These are phyloP conservation scores for Eucalyptus caleyi DNA, from an alignment of 345 rosid species.

Conservation along the genomic window DNA sequence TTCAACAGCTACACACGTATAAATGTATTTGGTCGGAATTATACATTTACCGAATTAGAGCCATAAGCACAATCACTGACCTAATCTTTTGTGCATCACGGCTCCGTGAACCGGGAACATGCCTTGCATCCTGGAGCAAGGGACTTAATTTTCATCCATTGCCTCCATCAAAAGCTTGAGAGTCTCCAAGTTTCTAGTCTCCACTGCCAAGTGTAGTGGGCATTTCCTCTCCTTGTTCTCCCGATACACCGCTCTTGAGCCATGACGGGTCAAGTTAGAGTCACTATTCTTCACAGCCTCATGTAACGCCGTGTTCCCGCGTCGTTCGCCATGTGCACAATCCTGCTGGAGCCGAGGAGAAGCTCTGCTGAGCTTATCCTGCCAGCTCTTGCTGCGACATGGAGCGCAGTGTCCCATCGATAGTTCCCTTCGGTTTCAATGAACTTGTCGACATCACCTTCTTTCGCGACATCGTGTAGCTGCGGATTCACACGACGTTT, in stretches of 20 bases:
- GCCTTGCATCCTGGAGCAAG: background rate
- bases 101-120: background rate
- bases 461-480: background rate
- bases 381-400: background rate
- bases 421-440: background rate
- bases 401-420: background rate
- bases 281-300: background rate
- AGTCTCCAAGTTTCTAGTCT: background rate
- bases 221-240: background rate
- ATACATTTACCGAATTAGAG: background rate
- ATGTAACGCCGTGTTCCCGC: background rate
- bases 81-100: background rate
- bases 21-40: background rate
- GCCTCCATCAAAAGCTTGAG: background rate
- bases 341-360: background rate
- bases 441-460: background rate
- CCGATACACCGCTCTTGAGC: background rate
- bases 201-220: background rate
- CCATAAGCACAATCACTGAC: background rate
- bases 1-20: background rate
- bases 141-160: background rate
- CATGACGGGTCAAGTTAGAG: background rate
- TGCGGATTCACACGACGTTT: background rate
- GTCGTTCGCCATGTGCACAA: background rate
- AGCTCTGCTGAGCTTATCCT: background rate